Base-by-base conservation (phyloP, 371 early-diverging fungal species). In the Globomyces sp. region DNA sequence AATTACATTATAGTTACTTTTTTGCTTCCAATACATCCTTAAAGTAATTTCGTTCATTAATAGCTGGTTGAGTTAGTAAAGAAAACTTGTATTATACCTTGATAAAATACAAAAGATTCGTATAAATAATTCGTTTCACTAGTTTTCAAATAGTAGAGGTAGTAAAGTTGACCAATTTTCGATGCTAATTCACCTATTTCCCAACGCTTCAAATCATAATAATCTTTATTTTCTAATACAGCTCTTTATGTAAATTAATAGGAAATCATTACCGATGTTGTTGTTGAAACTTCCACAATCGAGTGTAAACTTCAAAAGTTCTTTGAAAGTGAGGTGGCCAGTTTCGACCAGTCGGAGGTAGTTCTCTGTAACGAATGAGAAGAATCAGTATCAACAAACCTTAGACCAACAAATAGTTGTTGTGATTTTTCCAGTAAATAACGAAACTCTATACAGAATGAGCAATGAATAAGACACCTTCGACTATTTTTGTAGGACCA, bases 111-210 rank as follows among this genome's bases (percentile, higher is more conserved):
- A 68, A 85, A 94, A 0, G 97, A 88, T 73, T 98, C 99, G 45
- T 91, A 85, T 42, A 98, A 74, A 70, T 98, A 95, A 71, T 92
- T 94, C 0, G 95, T 94, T 60, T 97, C 99, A 70, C 93, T 92
- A 2, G 99, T 96, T 24, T 96, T 87, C 45, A 96, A 74, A 66
- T 83, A 85, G 72, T 83, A 85, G 66, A 83, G 83, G 70, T 85
- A 83, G 66, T 85, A 85, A 2, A 85, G 75, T 60, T 83, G 99
- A 2, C 96, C 99, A 68, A 98, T 96, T 72, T 98, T 98, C 58
- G 94, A 94, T 2, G 98, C 96, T 57, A 96, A 92, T 70, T 98
- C 99, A 40, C 99, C 99, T 62, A 98, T 93, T 74, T 97, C 97
- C 90, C 92, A 94, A 8, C 99, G 87, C 71, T 95, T 95, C 58